Evolutionary conservation across 163 green algal genomes (phyloP), one percentile per base, ranked within the genome.

Genomic region (Coccomyxa subellipsoidea): DNA sequence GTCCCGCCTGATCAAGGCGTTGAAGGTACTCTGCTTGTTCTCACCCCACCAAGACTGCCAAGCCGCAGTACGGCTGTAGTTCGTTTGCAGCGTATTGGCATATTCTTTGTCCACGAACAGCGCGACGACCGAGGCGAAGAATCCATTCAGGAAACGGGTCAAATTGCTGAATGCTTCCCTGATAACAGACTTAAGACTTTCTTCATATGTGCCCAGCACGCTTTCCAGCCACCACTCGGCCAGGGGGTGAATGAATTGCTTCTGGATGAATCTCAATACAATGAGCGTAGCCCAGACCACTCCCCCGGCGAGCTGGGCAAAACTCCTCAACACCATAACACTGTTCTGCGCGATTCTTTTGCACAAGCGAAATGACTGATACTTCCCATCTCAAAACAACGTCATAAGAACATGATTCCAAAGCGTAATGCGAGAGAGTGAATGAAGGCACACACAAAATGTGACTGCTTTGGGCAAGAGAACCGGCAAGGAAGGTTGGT

Each of bases 151-250:
- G 47, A 91, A 84, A 6, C 91, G 79, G 23, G 83, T 81, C 0
- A 81, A 69, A 25, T 89, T 83, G 6, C 85, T 75, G 66, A 93
- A 94, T 0, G 38, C 21, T 77, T 93, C 88, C 0, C 91, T 84
- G 7, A 93, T 78, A 1, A 88, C 21, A 4, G 85, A 84, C 73
- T 90, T 91, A 0, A 90, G 25, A 27, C 84, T 84, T 78, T 94
- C 89, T 76, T 95, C 92, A 84, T 77, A 89, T 32, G 54, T 87
- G 0, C 82, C 88, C 5, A 94, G 59, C 27, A 93, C 87, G 1
- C 35, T 81, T 2, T 90, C 81, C 2, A 91, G 79, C 59, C 89
- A 87, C 85, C 87, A 92, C 18, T 86, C 71, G 0, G 86, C 92
- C 2, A 90, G 7, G 2, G 92, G 89, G 4, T 89, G 54, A 0